Base-by-base conservation (phyloP, 495 filamentous ascomycete genomes). In the Glonium stellatum region DNA sequence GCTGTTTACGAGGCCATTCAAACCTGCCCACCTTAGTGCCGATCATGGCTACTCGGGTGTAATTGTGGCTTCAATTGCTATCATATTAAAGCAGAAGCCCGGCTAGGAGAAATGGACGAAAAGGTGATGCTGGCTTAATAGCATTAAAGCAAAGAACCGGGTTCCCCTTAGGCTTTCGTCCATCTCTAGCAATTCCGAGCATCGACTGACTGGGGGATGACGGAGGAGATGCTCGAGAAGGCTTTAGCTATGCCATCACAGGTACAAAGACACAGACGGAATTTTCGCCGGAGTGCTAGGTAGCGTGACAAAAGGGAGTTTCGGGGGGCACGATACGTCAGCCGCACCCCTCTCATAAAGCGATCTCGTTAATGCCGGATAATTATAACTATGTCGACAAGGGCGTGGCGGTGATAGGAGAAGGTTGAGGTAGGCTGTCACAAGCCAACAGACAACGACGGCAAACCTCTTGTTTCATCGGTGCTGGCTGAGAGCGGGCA, bases 91-190 rank as follows among this genome's bases (percentile, higher is more conserved):
- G 12, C 13, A 11, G 39, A 44, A 44, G 36, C 13, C 13, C 4
- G 18, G 13, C 18, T 11, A 1, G 18, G 39, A 44, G 18, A 44
- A 1, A 2, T 44, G 39, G 48, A 51, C 48, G 21, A 27, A 51
- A 51, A 23, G 18, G 48, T 51, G 48, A 51, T 51, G 48, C 48
- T 23, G 48, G 48, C 21, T 51, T 22, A 31, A 51, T 27, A 44
- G 48, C 19, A 51, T 51, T 51, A 23, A 51, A 31, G 21, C 5
- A 51, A 51, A 23, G n/a, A 22, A 31, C 2, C 48, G 11, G 23
- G 48, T 18, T 51, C 31, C 48, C 25, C 48, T 22, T 51, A 10
- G 31, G 5, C 0, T 10, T 31, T 51, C 48, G 48, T 1, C 21
- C 25, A 44, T 13, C 39, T 44, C 39, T 44, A 4, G 18, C 39